Base-by-base conservation (phyloP, 2,329 filamentous ascomycete species). In the Trichoderma sp. region DNA sequence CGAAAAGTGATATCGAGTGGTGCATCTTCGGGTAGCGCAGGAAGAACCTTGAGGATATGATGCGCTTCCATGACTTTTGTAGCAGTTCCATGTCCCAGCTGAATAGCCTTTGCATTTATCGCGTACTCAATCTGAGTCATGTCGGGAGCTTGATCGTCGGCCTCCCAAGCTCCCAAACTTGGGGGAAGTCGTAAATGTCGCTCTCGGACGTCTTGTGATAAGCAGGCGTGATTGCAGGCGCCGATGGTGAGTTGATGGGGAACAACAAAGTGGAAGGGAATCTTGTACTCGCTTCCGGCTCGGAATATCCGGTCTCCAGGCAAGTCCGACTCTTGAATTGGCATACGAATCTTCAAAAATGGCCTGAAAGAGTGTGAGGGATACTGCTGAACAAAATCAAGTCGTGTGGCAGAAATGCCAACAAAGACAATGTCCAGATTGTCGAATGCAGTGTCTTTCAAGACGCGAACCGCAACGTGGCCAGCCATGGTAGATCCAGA, bases 251-350 rank as follows among this genome's bases (percentile, higher is more conserved):
- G 82, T 64, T 87, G 82, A 70, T 80, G 79, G n/a, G 86, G 86
- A 17, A 88, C 81, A 68, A 88, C 82, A 70, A 88, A 88, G 77
- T 86, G 77, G 78, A 88, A 86, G n/a, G 86, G 86, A 27, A 88
- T 75, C 15, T 73, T 80, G 75, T 86, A 85, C 29, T 79, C 80
- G 70, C 75, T 75, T 2, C 81, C 84, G n/a, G 80, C 78, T 74
- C 83, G 78, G 68, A 87, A 83, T 34, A 86, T 72, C 37, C 81
- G 78, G 22, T 81, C 77, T 8, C 76, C 75, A 2, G 86, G 86
- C 64, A 87, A 83, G 7, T 78, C 73, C 1, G 80, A 78, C n/a
- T 80, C 78, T 57, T 70, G 68, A 22, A 87, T 78, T 10, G 86
- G 86, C 82, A 88, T 87, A 64, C 80, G 78, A 69, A 86, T 77